Base-by-base conservation (phyloP, 768 basidiomycete species). In the Serendipita sp. region DNA sequence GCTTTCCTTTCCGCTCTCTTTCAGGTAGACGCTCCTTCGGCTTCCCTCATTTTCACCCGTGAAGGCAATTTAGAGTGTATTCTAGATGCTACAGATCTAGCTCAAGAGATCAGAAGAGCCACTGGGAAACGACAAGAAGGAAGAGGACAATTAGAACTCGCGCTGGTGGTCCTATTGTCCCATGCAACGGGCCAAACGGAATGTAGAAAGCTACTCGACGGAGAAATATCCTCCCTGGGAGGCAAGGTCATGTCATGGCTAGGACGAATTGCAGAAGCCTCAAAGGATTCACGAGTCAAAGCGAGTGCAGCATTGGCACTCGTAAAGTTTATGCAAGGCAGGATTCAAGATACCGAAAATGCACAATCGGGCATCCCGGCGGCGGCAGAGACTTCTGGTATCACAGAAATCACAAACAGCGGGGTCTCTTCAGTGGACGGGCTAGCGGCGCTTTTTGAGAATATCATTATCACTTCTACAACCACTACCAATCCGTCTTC, bases 141-240 rank as follows among this genome's bases (percentile, higher is more conserved):
- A 18, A 32, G n/a, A n/a, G 48, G 2, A 51, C n/a, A 5, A 18
- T 32, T 92, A 18, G 76, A 80, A 15, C 76, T 81, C 45, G 81
- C 82, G 4, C 78, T 91, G 24, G 86, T 87, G 5, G 86, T 85
- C 68, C 76, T 96, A 3, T 75, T 94, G 18, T 81, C 85, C 4
- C 86, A 88, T 68, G 90, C 89, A 4, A 78, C 82, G 65, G 85
- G 88, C 1, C 84, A 90, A 70, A 89, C 88, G 73, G 51, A 76
- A 5, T 89, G 88, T 97, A 34, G 81, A 84, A 67, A 73, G 73
- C 11, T 80, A 81, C 46, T 78, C 83, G 34, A 78, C 76, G 41
- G 78, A 80, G 65, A 75, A 77, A 5, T 71, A 3, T 78, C 85
- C 66, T 54, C 71, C 0, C 70, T 74, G 18, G 41, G 41, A 41